phyloP scores from a whole-genome alignment of 345 rosid genomes.

The Murraya paniculata region DNA sequence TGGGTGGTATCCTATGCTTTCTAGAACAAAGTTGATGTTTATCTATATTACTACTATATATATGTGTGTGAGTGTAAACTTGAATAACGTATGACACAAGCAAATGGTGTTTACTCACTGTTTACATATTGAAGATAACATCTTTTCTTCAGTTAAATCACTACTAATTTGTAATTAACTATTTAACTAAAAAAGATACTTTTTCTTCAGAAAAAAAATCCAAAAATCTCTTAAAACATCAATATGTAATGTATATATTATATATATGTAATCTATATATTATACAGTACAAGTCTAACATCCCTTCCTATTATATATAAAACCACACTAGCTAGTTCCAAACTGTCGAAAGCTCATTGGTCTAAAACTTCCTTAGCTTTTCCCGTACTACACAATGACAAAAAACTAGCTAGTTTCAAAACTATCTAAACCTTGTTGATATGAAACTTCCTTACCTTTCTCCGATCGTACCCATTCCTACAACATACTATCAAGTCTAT shows the following conservation, averaged over 20 bases:
- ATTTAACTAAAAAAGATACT: no score
- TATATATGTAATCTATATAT: no score
- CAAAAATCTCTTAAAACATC: no score
- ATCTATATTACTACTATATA: not conserved
- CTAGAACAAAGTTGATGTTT: slow-evolving; percentile 1
- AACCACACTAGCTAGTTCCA: not conserved
- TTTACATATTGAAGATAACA: not conserved
- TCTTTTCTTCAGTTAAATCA: not conserved
- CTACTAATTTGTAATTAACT: not conserved
- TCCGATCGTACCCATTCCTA: not conserved
- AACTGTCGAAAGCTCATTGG: not conserved
- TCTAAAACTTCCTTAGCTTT: not conserved
- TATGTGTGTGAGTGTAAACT: not conserved
- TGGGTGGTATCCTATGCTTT: slow-evolving; percentile 1
- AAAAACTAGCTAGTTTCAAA: no score
- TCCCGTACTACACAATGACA: no score
- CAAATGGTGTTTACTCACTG: not conserved
- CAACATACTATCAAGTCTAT: not conserved
- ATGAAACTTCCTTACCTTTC: not conserved
- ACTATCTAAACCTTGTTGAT: not conserved
- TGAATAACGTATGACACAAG: slow-evolving; percentile 10
- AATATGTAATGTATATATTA: no score
- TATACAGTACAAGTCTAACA: not conserved
- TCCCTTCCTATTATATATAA: not conserved
- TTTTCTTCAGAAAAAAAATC: no score